Percentiles rank a stretch among this genome's conserved stretches.
Evolutionary conservation across 495 filamentous ascomycete genomes (phyloP).

Genomic region (Penicillium flavigenum): DNA sequence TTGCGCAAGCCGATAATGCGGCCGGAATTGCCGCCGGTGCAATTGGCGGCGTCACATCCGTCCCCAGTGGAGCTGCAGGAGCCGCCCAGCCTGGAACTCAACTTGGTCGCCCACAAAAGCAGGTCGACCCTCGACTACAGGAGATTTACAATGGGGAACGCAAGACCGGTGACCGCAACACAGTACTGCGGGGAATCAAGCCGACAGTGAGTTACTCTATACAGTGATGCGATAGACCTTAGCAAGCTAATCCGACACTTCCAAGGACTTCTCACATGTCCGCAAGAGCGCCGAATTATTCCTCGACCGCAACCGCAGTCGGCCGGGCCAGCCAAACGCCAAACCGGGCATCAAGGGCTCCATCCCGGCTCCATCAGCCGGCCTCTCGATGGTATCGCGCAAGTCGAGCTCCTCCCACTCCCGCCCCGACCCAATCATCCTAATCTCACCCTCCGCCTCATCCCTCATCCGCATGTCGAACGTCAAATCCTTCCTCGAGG

Average conservation of each 20-base stretch:
- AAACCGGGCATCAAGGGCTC: constrained; percentile 44
- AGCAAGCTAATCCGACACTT: neutral
- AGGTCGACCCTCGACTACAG: constrained; percentile 73
- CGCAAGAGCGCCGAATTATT: constrained; percentile 82
- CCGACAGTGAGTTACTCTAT: constrained; percentile 66
- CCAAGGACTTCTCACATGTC: constrained; percentile 89
- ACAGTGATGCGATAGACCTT: neutral
- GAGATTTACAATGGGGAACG: constrained; percentile 90
- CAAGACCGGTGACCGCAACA: constrained; percentile 90
- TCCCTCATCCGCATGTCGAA: constrained; percentile 97
- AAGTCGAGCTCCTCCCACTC: constrained; percentile 54
- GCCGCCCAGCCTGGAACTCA: constrained; percentile 55
- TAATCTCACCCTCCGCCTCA: constrained; percentile 96
- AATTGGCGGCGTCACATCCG: constrained; percentile 37
- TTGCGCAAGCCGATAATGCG: constrained; percentile 36
- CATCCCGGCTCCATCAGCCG: constrained; percentile 44
- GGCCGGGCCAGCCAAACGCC: constrained; percentile 39
- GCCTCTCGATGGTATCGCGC: constrained; percentile 43
- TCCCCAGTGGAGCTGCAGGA: constrained; percentile 49
- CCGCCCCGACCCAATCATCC: constrained; percentile 90
- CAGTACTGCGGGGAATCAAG: constrained; percentile 81
- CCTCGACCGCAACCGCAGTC: constrained; percentile 60
- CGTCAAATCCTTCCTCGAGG: constrained; percentile 91
- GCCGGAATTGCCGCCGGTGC: constrained; percentile 47
- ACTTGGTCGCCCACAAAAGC: constrained; percentile 48